Evolutionary conservation across 257 asterid species (phyloP).

Genomic region (Plantago elongata): DNA sequence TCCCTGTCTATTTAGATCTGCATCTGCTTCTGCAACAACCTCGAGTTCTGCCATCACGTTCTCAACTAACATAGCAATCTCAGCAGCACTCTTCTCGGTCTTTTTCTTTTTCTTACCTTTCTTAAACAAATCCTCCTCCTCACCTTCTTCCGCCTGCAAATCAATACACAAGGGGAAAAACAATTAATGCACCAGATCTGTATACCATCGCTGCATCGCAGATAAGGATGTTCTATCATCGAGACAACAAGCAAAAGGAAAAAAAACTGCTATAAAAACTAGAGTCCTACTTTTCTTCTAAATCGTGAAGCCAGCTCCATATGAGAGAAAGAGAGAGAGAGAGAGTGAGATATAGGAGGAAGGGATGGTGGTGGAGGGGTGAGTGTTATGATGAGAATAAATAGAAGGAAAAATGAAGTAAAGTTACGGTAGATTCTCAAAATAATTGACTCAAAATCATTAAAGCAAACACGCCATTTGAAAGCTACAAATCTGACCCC

Average conservation of each 20-base stretch:
- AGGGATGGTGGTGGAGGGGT: neutral
- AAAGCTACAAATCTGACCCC: neutral
- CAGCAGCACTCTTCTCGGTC: constrained; percentile 82
- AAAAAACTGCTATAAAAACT: neutral
- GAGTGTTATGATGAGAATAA: neutral
- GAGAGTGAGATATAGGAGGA: too few relatives aligned
- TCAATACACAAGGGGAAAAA: constrained; percentile 16
- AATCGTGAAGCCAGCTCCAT: constrained; percentile 11
- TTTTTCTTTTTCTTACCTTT: constrained; percentile 82
- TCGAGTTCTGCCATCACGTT: constrained; percentile 94
- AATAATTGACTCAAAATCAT: neutral
- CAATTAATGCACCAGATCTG: constrained; percentile 4
- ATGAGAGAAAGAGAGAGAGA: neutral
- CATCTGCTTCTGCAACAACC: constrained; percentile 91
- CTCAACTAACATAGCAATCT: constrained; percentile 79
- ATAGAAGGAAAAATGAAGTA: neutral
- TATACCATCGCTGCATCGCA: neutral
- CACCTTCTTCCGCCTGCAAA: constrained; percentile 85
- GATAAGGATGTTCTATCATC: neutral
- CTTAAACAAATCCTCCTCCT: constrained; percentile 75
- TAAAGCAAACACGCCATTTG: neutral
- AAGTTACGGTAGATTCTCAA: neutral
- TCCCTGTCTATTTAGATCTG: constrained; percentile 71
- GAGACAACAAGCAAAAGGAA: too few relatives aligned
- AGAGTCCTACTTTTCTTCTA: neutral